Base-by-base conservation (phyloP, 768 basidiomycete genomes). In the Rhodocollybia butyracea region DNA sequence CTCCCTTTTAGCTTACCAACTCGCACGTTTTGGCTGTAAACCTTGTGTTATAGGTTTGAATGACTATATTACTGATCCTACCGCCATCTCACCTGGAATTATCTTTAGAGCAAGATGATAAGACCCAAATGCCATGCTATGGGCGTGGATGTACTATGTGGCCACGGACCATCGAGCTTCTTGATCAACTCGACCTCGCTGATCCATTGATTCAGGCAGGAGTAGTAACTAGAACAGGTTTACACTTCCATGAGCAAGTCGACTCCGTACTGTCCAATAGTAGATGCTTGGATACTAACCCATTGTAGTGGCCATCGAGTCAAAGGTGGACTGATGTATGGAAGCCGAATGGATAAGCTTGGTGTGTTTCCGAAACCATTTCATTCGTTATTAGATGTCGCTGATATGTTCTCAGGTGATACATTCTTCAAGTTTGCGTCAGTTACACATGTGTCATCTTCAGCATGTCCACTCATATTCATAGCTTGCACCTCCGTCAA, bases 341-440 rank as follows among this genome's bases (percentile, higher is more conserved):
- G 55, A n/a, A 56, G 27, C 26, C 38, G 58, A 22, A 59, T 59
- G 58, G 58, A 59, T 54, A 59, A 52, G 34, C 48, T 59, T 8
- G 55, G 55, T 56, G 21, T 21, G 55, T 21, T 39, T n/a, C n/a
- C n/a, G n/a, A n/a, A n/a, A n/a, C n/a, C n/a, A 11, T 21, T 17
- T 55, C 17, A 13, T 21, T 7, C 15, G 10, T 22, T 24, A 17
- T 12, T 2, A 15, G 17, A 26, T 15, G 3, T 15, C n/a, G 34
- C n/a, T 36, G 13, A 31, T 29, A 26, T 15, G 8, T 26, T 1
- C 8, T 19, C 15, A 50, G 58, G 58, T 3, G 58, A 59, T 43
- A 59, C 58, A 21, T 59, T 57, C 36, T 59, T 48, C 29, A 55
- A 56, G 53, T 59, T 59, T 52, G 58, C 58, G 55, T 59, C 22